These are phyloP conservation scores for Trametes cingulata DNA, from an alignment of 768 basidiomycete genomes.

Conservation along the genomic window DNA sequence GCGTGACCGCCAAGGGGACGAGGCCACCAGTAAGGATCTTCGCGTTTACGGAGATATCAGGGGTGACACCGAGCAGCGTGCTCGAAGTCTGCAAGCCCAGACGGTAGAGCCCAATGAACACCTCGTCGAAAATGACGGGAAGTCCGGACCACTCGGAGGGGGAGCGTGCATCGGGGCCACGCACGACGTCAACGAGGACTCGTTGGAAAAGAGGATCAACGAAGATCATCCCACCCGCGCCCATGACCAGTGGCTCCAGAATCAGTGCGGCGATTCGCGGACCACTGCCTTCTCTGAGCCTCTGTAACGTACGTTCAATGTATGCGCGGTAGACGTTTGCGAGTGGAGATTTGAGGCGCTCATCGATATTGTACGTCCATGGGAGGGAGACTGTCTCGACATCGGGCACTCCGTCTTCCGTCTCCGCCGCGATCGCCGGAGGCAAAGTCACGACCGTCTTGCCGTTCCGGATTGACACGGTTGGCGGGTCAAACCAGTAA, in stretches of 20 bases:
- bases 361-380: conserved; percentile 69
- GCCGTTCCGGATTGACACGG: conserved; percentile 68
- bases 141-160: conserved; percentile 60
- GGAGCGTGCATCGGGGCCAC: conserved; percentile 40
- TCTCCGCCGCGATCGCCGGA: conserved; percentile 40
- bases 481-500: conserved; percentile 91
- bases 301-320: conserved; percentile 53
- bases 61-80: conserved; percentile 67
- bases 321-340: conserved; percentile 63
- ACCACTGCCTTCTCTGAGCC: conserved; percentile 41
- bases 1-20: conserved; percentile 81
- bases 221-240: conserved; percentile 96
- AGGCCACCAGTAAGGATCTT: conserved; percentile 94
- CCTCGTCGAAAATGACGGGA: conserved; percentile 95
- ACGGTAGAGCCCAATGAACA: conserved; percentile 91
- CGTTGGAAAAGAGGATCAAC: conserved; percentile 97
- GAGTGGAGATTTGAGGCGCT: conserved; percentile 59
- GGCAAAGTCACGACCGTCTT: conserved; percentile 56
- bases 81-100: conserved; percentile 69
- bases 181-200: conserved; percentile 78
- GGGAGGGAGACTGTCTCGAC: conserved; percentile 48
- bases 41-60: conserved; percentile 90
- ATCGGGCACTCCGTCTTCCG: conserved; percentile 16
- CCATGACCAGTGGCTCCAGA: conserved; percentile 90
- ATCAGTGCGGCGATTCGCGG: conserved; percentile 71